phyloP scores from a whole-genome alignment of 768 basidiomycete species.

The Kondoa malvinella region DNA sequence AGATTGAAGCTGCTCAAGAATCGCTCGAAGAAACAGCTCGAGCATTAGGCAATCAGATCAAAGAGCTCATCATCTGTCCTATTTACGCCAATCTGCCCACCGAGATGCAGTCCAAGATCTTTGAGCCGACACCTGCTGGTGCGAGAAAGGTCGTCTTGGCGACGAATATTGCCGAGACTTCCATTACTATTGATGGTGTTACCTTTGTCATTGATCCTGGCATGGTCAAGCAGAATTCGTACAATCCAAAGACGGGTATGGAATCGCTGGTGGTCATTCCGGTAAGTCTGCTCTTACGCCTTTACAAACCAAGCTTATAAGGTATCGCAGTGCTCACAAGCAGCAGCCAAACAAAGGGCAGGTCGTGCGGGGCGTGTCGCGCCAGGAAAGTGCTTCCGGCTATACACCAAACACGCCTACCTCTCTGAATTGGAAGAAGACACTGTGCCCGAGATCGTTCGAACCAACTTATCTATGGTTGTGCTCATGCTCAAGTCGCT shows the following conservation, averaged over 20 bases:
- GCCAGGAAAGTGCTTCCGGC: slow-evolving; percentile 91
- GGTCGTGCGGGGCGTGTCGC: slow-evolving; percentile 96
- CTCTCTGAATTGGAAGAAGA: slow-evolving; percentile 89
- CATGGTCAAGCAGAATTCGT: slow-evolving; percentile 97
- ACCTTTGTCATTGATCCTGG: slow-evolving; percentile 99
- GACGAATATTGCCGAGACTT: slow-evolving; percentile 99
- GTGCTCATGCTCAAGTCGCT: slow-evolving; percentile 87
- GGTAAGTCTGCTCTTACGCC: slow-evolving; percentile 38
- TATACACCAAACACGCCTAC: slow-evolving; percentile 98
- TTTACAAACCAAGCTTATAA: neutral
- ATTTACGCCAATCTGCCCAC: slow-evolving; percentile 98
- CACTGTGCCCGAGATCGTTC: slow-evolving; percentile 94
- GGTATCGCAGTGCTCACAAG: slow-evolving; percentile 71
- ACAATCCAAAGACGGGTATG: slow-evolving; percentile 97
- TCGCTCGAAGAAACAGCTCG: slow-evolving; percentile 88
- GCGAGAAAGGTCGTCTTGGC: slow-evolving; percentile 94
- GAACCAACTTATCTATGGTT: slow-evolving; percentile 93
- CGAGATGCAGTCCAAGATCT: slow-evolving; percentile 99
- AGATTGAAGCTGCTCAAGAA: slow-evolving; percentile 94
- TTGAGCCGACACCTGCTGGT: slow-evolving; percentile 92
- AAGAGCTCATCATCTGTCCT: slow-evolving; percentile 84
- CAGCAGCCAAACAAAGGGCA: slow-evolving; percentile 91
- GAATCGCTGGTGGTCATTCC: slow-evolving; percentile 90
- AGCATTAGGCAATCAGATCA: slow-evolving; percentile 85
- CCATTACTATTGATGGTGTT: slow-evolving; percentile 97